Percentiles rank a stretch among this genome's conserved stretches.
These are phyloP conservation scores for Cudoniella acicularis DNA, from an alignment of 495 filamentous ascomycete genomes.

Conservation along the genomic window DNA sequence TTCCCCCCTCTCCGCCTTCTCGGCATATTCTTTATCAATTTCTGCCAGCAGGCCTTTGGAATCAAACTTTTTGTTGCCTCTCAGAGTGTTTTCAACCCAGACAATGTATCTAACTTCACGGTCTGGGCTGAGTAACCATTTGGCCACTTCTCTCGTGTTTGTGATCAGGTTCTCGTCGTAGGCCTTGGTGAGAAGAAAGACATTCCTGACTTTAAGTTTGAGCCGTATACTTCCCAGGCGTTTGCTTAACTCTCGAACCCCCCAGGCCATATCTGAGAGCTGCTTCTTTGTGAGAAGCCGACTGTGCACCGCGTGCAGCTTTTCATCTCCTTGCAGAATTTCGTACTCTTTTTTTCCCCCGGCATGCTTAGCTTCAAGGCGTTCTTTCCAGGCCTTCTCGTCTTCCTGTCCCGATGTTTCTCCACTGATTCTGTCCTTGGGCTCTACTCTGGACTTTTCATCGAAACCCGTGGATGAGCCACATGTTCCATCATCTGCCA, in stretches of 20 bases:
- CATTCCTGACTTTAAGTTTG: constrained; percentile 72
- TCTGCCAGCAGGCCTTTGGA: constrained; percentile 30
- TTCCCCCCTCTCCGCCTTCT: constrained; percentile 1
- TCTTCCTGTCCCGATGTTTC: constrained; percentile 32
- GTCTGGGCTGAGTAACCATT: constrained; percentile 82
- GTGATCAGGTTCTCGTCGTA: constrained; percentile 79
- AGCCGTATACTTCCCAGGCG: constrained; percentile 74
- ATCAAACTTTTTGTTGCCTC: constrained; percentile 68
- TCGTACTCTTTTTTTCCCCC: constrained; percentile 23
- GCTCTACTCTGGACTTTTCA: constrained; percentile 9
- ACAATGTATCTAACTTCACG: constrained; percentile 68
- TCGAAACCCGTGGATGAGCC: neutral
- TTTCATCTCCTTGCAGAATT: too few relatives aligned
- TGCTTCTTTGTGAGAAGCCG: constrained; percentile 85
- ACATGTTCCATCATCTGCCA: constrained; percentile 7
- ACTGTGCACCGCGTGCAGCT: constrained; percentile 39
- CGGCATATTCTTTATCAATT: constrained; percentile 14
- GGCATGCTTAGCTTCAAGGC: constrained; percentile 28
- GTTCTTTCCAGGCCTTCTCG: constrained; percentile 39
- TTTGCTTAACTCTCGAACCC: constrained; percentile 86
- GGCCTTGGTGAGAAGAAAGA: constrained; percentile 88
- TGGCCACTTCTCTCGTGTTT: constrained; percentile 70
- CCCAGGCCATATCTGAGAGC: constrained; percentile 92
- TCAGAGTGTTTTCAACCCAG: constrained; percentile 73
- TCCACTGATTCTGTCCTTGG: constrained; percentile 8